Evolutionary conservation across 768 basidiomycete genomes (phyloP).

Genomic region (Suillus sp.): DNA sequence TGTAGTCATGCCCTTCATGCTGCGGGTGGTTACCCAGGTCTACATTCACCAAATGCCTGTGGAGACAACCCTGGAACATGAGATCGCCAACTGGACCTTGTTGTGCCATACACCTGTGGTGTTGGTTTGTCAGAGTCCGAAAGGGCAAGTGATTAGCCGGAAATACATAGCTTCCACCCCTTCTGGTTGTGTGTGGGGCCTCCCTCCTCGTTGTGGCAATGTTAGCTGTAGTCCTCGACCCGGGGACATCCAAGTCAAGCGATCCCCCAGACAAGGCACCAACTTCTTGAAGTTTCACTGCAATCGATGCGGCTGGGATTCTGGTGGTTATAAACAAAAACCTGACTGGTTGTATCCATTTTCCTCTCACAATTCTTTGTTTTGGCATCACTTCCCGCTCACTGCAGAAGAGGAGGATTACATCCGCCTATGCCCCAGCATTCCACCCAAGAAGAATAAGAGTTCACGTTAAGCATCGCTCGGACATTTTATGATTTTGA

Average conservation of each 20-base stretch:
- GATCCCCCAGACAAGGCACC: too few species aligned
- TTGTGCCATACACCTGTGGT: neutral
- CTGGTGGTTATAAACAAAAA: too few species aligned
- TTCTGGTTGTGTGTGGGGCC: too few species aligned
- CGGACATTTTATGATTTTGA: too few species aligned
- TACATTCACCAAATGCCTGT: neutral
- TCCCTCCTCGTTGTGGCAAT: too few species aligned
- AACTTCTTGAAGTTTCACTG: neutral
- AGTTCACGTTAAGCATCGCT: too few species aligned
- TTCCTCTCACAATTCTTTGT: too few species aligned
- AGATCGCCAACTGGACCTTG: neutral
- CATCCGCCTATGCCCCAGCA: too few species aligned
- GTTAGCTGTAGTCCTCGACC: neutral
- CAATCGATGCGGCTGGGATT: neutral
- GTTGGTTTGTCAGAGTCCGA: neutral
- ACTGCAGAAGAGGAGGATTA: too few species aligned
- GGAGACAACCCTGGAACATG: neutral
- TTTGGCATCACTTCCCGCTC: too few species aligned
- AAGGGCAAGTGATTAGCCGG: neutral
- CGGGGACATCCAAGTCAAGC: neutral
- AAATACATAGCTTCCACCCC: neutral
- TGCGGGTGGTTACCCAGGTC: neutral
- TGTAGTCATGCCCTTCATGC: neutral
- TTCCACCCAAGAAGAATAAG: too few species aligned
- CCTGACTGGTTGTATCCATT: too few species aligned